phyloP scores from a whole-genome alignment of 768 basidiomycete genomes.

The Pleurotus tuoliensis region DNA sequence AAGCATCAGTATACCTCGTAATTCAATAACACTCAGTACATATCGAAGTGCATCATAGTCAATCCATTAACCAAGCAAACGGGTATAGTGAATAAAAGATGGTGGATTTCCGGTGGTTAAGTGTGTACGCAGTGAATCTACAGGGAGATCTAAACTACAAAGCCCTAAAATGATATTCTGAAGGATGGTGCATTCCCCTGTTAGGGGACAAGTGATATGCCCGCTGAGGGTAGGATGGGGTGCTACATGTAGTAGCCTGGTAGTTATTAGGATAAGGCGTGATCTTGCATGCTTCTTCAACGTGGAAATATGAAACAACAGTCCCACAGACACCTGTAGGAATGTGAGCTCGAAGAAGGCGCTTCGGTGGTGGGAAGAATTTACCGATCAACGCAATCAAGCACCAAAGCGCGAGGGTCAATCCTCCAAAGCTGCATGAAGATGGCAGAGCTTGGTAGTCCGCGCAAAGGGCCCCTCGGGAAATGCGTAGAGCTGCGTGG shows the following conservation, averaged over 20 bases:
- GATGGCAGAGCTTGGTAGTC: background rate
- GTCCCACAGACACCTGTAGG: background rate
- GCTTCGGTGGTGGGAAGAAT: background rate
- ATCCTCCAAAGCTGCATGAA: background rate
- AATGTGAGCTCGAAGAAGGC: background rate
- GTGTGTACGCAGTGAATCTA: too few species aligned
- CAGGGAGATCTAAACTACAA: background rate
- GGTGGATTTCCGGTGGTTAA: too few species aligned
- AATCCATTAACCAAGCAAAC: too few species aligned
- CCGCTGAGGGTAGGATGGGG: constrained; percentile 1
- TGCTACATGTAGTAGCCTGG: background rate
- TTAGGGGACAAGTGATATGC: background rate
- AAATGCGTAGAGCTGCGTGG: background rate
- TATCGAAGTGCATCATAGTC: too few species aligned
- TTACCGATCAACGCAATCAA: background rate
- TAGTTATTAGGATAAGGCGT: constrained; percentile 2
- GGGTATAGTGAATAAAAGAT: too few species aligned
- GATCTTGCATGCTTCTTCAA: constrained; percentile 5
- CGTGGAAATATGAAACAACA: constrained; percentile 4
- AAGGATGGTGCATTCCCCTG: background rate
- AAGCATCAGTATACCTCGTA: background rate
- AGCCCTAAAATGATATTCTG: background rate
- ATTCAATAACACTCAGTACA: background rate
- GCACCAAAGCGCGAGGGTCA: background rate
- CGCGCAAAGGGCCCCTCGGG: background rate